Percentiles rank a stretch among this genome's conserved stretches.
These are phyloP conservation scores for Backusella tarrabulga DNA, from an alignment of 192 early-diverging fungal species.

Conservation along the genomic window DNA sequence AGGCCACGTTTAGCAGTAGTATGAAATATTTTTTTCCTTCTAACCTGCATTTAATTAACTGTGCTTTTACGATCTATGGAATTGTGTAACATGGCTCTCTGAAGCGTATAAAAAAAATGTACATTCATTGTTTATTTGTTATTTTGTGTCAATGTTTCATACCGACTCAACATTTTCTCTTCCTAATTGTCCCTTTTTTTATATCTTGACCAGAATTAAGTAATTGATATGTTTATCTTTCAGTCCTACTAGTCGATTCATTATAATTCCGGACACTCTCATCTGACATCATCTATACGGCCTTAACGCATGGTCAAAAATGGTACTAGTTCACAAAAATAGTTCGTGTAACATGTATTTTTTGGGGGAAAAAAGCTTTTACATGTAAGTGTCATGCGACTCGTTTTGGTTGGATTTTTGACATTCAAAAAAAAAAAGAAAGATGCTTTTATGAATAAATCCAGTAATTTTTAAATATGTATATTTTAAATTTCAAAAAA, in stretches of 20 bases:
- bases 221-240: background rate
- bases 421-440: background rate
- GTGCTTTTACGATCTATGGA: background rate
- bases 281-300: background rate
- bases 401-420: slow-evolving; percentile 3
- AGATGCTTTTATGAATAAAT: background rate
- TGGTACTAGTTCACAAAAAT: slow-evolving; percentile 10
- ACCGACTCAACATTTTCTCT: background rate
- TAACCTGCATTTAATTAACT: slow-evolving; percentile 6
- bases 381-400: background rate
- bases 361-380: background rate
- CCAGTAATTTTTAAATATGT: background rate
- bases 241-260: background rate
- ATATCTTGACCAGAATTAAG: background rate
- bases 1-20: background rate
- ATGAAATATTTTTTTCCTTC: background rate
- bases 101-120: background rate
- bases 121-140: background rate
- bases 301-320: slow-evolving; percentile 7
- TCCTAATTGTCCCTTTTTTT: background rate
- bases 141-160: background rate
- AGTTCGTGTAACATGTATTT: background rate
- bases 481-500: slow-evolving; percentile 4
- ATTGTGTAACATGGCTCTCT: background rate
- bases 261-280: background rate